Conservation (phyloP, 2,329 filamentous ascomycete genomes). For the Xylariaceae sp. region DNA sequence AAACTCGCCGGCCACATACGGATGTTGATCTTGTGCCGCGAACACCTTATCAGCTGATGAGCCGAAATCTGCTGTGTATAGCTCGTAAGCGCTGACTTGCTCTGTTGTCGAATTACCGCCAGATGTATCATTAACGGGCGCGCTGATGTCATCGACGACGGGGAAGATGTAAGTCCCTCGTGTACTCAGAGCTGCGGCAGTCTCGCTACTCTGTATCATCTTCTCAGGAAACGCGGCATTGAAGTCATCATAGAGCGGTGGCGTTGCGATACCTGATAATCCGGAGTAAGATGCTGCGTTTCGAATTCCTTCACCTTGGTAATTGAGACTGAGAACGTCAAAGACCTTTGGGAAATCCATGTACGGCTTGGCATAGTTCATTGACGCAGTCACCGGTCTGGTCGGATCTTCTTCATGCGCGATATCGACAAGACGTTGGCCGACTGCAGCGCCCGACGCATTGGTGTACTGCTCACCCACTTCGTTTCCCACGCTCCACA, state of each 20-base stretch:
- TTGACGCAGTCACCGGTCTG: constrained; percentile 41
- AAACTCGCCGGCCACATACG: constrained; percentile 53
- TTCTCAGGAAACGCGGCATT: constrained; percentile 44
- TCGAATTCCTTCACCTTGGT: constrained; percentile 49
- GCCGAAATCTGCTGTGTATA: constrained; percentile 47
- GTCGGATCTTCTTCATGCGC: constrained; percentile 47
- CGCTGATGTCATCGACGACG: constrained; percentile 38
- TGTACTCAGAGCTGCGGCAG: constrained; percentile 44
- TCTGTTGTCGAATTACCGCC: constrained; percentile 37
- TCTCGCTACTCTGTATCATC: constrained; percentile 43
- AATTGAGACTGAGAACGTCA: constrained; percentile 51
- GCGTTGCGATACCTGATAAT: constrained; percentile 4
- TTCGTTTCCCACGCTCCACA: constrained; percentile 55
- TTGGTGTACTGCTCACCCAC: constrained; percentile 43
- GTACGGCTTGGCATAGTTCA: constrained; percentile 45
- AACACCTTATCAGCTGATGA: constrained; percentile 54
- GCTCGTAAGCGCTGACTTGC: constrained; percentile 49
- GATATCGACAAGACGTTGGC: constrained; percentile 39
- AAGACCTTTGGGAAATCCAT: constrained; percentile 39
- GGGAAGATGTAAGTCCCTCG: constrained; percentile 53
- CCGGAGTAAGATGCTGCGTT: constrained; percentile 8
- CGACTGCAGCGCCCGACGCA: constrained; percentile 19
- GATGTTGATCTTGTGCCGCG: constrained; percentile 42
- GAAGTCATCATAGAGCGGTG: constrained; percentile 32
- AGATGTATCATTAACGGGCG: constrained; percentile 36